Conservation (phyloP, 73 alveolate genomes). For the Urostyla sp. region DNA sequence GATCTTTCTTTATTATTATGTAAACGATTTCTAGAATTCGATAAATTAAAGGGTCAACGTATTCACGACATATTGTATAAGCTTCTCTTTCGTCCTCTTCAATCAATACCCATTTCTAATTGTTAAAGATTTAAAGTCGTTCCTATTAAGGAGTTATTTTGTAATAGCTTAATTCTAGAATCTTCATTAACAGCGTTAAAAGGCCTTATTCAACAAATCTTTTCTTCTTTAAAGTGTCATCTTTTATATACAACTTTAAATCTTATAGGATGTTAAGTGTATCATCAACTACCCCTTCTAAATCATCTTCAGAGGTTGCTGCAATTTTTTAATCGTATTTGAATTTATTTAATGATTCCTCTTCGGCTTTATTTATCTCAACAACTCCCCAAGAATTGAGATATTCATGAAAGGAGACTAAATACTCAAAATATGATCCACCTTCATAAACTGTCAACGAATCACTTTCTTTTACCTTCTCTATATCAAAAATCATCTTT, state of each 20-base stretch:
- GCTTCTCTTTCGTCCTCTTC: conserved; percentile 53
- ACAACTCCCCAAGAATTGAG: conserved; percentile 63
- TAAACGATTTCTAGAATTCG: conserved; percentile 10
- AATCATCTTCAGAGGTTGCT: conserved; percentile 53
- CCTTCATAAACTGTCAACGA: conserved; percentile 32
- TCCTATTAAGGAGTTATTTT: conserved; percentile 50
- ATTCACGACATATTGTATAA: conserved; percentile 59
- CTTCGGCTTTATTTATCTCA: conserved; percentile 44
- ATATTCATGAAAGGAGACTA: conserved; percentile 7
- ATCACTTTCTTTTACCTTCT: neutral
- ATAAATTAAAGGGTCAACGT: conserved; percentile 32
- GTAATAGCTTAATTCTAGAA: conserved; percentile 61
- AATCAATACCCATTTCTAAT: neutral
- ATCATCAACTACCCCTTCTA: neutral
- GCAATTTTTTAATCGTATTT: conserved; percentile 55
- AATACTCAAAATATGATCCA: conserved; percentile 15
- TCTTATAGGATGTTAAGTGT: neutral
- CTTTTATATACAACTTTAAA: neutral
- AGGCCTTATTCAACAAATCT: conserved; percentile 63
- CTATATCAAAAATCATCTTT: conserved; percentile 49
- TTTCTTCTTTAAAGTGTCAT: neutral
- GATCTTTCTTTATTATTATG: conserved; percentile 30
- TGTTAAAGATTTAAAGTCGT: conserved; percentile 44
- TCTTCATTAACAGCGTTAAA: conserved; percentile 38
- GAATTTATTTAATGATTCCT: conserved; percentile 38